Evolutionary conservation across 192 early-diverging fungal species (phyloP).

Genomic region (Podila horticola): DNA sequence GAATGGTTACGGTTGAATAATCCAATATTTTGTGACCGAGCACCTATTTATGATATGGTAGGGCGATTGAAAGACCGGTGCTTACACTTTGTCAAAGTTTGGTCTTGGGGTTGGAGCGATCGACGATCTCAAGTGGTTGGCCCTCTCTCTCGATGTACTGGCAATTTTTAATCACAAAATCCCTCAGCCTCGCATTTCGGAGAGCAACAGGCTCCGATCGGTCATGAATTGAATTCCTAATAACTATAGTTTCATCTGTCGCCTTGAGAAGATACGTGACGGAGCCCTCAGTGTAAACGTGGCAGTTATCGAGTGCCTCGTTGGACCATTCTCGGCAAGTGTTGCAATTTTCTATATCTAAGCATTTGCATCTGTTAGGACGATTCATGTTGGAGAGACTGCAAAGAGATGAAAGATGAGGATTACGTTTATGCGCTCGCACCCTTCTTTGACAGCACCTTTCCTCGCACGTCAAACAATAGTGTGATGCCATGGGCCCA

Average conservation of each 20-base stretch:
- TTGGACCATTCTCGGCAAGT: slow-evolving; percentile 1
- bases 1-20: no score
- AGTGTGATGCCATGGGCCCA: no score
- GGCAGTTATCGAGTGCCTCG: slow-evolving; percentile 10
- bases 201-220: slow-evolving; percentile 3
- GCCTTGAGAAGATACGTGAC: not conserved
- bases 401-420: no score
- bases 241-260: slow-evolving; percentile 1
- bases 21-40: no score
- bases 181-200: slow-evolving; percentile 3
- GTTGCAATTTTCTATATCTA: slow-evolving; percentile 6
- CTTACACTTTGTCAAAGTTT: slow-evolving; percentile 20
- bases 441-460: no score
- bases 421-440: no score
- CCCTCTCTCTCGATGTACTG: slow-evolving; percentile 20
- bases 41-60: no score
- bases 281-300: slow-evolving; percentile 1
- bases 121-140: slow-evolving; percentile 14
- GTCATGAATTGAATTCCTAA: slow-evolving; percentile 10
- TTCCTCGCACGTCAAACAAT: no score
- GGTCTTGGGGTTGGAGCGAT: slow-evolving; percentile 17
- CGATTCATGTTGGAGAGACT: not conserved
- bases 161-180: slow-evolving; percentile 13
- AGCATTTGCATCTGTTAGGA: slow-evolving; percentile 1
- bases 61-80: no score